Evolutionary conservation across 768 basidiomycete species (phyloP), one percentile per base, ranked within the genome.

Genomic region (Lactarius sanguifluus): DNA sequence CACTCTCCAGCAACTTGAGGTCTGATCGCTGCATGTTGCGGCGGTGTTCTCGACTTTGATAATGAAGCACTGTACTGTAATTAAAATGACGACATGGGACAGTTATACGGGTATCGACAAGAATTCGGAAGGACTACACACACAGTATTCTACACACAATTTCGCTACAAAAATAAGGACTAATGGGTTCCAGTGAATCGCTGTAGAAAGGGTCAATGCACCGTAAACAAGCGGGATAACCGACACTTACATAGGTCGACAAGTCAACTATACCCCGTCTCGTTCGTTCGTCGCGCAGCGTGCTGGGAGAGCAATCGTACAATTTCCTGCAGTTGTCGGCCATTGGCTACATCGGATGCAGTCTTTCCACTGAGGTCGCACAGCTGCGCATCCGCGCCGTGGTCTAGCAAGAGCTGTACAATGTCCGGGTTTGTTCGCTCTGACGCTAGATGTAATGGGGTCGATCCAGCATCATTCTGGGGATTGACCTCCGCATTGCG

Each of bases 341-440:
- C 45, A 45, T 3, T 2, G n/a, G 45, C 45, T 45, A 45, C 45
- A 20, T 45, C 45, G 4, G 45, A 45, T 45, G 45, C 45, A 4
- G 45, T 45, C 10, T 5, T 3, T 47, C 47, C 12, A 10, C 47
- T 13, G 10, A 23, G n/a, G 23, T 47, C 10, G 47, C 47, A 10
- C 16, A 23, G 9, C 10, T 47, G 45, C 8, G 8, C 45, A n/a
- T 45, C 45, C 2, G 45, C 45, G n/a, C n/a, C 45, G 20, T 45
- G 18, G 43, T 45, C 43, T 5, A 45, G 8, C 43, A 45, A 45
- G 18, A 45, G 43, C 7, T 20, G 20, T 3, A 45, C 18, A 20
- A 45, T 3, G 20, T 10, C 43, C 2, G 8, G 2, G 6, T 20
- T 0, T n/a, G 0, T 2, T 6, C 8, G 5, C 8, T 0, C 5